Conservation (phyloP, 768 basidiomycete genomes). For the Strobilomyces echinocephalus region DNA sequence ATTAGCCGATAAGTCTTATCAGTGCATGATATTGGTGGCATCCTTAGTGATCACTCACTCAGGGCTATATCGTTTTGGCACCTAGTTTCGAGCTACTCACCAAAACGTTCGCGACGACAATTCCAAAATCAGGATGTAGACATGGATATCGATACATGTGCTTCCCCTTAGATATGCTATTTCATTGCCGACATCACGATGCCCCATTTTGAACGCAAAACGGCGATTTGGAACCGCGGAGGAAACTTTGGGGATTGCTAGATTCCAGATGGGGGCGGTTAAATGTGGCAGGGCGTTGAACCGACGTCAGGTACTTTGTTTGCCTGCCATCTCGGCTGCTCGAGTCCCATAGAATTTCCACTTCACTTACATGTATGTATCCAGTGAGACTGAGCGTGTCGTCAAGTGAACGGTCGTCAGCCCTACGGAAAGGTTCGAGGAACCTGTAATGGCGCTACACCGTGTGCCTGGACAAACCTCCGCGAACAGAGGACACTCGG, state of each 20-base stretch:
- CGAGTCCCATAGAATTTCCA: neutral
- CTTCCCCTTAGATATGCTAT: neutral
- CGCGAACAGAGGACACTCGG: neutral
- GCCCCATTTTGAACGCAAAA: neutral
- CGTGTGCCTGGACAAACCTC: neutral
- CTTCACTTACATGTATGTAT: neutral
- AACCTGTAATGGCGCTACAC: neutral
- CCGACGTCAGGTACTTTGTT: neutral
- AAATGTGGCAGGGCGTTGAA: too few species aligned
- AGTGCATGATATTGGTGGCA: neutral
- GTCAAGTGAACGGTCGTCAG: constrained; percentile 1
- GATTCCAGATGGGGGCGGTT: neutral
- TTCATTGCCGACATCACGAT: too few species aligned
- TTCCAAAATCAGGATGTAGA: neutral
- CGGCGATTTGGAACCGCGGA: constrained; percentile 2
- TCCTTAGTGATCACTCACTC: too few species aligned
- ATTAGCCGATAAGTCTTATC: neutral
- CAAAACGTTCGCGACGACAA: neutral
- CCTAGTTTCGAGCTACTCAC: neutral
- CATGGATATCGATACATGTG: neutral
- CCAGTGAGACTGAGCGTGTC: neutral
- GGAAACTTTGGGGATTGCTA: neutral
- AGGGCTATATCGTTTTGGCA: neutral
- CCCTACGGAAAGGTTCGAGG: neutral
- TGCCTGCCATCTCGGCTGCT: neutral